phyloP scores from a whole-genome alignment of 371 early-diverging fungal genomes.

The Globomyces sp. region DNA sequence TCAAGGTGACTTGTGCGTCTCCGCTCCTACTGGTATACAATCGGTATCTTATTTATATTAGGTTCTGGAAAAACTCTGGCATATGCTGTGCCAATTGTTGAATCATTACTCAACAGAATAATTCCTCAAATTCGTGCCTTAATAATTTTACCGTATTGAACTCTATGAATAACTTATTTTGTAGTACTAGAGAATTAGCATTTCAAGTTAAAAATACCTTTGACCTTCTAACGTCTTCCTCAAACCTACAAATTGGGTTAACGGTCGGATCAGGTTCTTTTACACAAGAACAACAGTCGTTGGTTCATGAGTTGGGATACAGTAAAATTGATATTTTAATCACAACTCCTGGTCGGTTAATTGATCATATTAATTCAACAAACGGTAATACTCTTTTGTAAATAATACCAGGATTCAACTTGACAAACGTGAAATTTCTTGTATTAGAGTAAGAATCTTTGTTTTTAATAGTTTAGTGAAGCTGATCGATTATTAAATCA shows the following conservation, averaged over 20 bases:
- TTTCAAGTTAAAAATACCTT: constrained; percentile 82
- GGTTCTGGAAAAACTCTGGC: constrained; percentile 96
- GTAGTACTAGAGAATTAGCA: constrained; percentile 77
- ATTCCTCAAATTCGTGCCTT: constrained; percentile 79
- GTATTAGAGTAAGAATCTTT: constrained; percentile 76
- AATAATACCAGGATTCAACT: constrained; percentile 63
- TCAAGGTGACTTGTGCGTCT: constrained; percentile 80
- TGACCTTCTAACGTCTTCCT: constrained; percentile 72
- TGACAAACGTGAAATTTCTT: constrained; percentile 85
- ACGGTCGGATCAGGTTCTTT: constrained; percentile 77
- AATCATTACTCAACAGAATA: constrained; percentile 66
- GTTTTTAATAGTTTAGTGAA: constrained; percentile 63
- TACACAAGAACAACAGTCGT: constrained; percentile 66
- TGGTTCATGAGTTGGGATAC: constrained; percentile 50
- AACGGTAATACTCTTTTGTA: constrained; percentile 23
- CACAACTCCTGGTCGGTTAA: constrained; percentile 93
- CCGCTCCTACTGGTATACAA: constrained; percentile 76
- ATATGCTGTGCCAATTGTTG: constrained; percentile 94
- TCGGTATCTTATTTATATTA: not conserved
- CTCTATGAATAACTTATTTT: too few relatives aligned
- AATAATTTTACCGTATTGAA: constrained; percentile 68
- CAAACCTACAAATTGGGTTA: constrained; percentile 67
- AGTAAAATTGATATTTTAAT: constrained; percentile 88
- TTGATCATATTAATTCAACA: constrained; percentile 84
- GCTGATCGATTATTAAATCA: constrained; percentile 94